These are phyloP conservation scores for Fusarium sp. DNA, from an alignment of 2,329 filamentous ascomycete genomes.

Conservation along the genomic window DNA sequence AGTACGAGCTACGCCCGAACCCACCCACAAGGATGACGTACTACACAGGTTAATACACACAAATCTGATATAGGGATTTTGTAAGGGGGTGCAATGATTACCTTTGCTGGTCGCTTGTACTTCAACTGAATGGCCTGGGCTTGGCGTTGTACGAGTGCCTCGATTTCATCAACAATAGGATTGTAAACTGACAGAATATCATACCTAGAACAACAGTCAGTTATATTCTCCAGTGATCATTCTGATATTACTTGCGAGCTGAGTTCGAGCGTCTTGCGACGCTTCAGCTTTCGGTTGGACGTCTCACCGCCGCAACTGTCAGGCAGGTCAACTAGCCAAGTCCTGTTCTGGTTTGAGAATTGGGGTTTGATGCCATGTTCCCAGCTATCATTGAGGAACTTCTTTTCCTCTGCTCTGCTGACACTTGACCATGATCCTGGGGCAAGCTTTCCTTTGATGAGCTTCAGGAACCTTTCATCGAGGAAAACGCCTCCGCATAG, in stretches of 20 bases:
- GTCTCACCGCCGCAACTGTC: not conserved
- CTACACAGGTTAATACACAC: conserved; percentile 34
- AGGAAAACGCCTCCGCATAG: conserved; percentile 58
- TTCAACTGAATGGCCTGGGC: conserved; percentile 30
- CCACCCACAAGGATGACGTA: conserved; percentile 57
- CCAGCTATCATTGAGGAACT: conserved; percentile 47
- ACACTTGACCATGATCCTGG: conserved; percentile 2
- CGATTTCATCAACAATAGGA: conserved; percentile 39
- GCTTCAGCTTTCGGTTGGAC: not conserved
- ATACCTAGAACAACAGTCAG: not conserved
- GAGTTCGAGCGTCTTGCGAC: conserved; percentile 6
- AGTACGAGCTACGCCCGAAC: conserved; percentile 52
- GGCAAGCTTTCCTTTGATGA: conserved; percentile 47
- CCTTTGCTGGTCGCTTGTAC: conserved; percentile 43
- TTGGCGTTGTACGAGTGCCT: conserved; percentile 46
- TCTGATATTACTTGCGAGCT: not conserved
- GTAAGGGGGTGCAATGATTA: conserved; percentile 15
- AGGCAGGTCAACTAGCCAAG: conserved; percentile 40
- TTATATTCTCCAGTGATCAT: rapidly evolving
- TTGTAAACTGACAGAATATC: conserved; percentile 46
- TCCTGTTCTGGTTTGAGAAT: conserved; percentile 31
- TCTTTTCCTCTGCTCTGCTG: not conserved
- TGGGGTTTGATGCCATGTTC: conserved; percentile 50
- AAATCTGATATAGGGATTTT: rapidly evolving
- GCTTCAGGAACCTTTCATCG: conserved; percentile 52